phyloP scores from a whole-genome alignment of 306 rosid species.

The Glycine latifolia region DNA sequence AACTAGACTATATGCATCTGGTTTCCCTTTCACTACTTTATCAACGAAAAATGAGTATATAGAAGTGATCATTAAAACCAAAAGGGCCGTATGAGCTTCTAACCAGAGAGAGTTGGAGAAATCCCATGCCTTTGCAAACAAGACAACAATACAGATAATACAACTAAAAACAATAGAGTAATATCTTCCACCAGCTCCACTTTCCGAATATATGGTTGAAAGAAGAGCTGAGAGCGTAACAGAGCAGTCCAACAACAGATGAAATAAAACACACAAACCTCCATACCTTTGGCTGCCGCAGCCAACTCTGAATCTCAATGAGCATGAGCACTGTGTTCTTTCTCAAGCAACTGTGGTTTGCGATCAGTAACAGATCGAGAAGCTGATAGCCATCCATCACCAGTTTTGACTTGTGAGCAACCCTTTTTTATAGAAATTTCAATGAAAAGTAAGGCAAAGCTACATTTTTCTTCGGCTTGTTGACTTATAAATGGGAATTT shows the following conservation, averaged over 20 bases:
- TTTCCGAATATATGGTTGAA: constrained; percentile 18
- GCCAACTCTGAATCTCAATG: neutral
- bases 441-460: too few species aligned
- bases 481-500: too few species aligned
- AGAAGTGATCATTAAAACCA: constrained; percentile 8
- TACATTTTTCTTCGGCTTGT: too few species aligned
- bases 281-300: neutral
- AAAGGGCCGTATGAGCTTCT: neutral
- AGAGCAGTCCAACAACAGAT: constrained; percentile 17
- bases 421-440: too few species aligned
- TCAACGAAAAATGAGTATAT: neutral
- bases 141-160: neutral
- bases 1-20: constrained; percentile 3
- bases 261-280: constrained; percentile 5
- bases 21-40: constrained; percentile 4
- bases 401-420: too few species aligned
- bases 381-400: too few species aligned
- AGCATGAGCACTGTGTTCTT: neutral
- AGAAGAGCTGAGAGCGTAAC: constrained; percentile 35
- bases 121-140: neutral
- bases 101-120: too few species aligned
- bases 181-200: constrained; percentile 8
- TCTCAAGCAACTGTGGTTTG: neutral
- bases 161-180: neutral
- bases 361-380: neutral